phyloP scores from a whole-genome alignment of 495 filamentous ascomycete species.

The Penicillium taxi region DNA sequence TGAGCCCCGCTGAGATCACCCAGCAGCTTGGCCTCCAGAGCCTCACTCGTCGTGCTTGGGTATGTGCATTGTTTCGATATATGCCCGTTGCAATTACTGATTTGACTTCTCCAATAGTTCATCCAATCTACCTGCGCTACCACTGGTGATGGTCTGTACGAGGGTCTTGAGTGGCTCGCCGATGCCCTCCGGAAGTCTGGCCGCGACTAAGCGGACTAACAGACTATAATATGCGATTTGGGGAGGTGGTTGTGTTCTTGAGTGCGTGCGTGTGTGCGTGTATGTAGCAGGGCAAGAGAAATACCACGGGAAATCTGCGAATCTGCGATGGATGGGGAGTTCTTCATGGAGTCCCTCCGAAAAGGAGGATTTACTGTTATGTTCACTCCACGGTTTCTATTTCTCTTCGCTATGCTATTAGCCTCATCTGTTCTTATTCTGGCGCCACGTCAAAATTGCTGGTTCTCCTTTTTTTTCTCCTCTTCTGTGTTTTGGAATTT shows the following conservation, averaged over 20 bases:
- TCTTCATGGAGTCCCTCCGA: conserved; percentile 13
- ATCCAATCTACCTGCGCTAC: conserved; percentile 99
- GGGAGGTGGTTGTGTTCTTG: background rate
- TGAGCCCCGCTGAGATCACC: conserved; percentile 99
- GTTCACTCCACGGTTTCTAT: conserved; percentile 34
- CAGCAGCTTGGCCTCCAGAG: conserved; percentile 99
- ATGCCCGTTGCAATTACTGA: background rate
- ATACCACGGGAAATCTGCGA: conserved; percentile 35
- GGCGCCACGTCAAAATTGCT: conserved; percentile 32
- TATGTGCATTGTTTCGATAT: conserved; percentile 45
- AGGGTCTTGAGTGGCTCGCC: conserved; percentile 99
- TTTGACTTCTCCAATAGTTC: conserved; percentile 52
- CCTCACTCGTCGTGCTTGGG: conserved; percentile 95
- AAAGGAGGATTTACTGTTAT: conserved; percentile 25
- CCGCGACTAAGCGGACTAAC: conserved; percentile 56
- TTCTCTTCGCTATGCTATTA: conserved; percentile 40
- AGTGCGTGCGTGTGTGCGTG: conserved; percentile 5
- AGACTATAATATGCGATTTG: too few relatives aligned
- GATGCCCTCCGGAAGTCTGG: conserved; percentile 88
- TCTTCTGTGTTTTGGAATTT: background rate
- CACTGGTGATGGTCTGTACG: conserved; percentile 98
- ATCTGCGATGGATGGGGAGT: conserved; percentile 37
- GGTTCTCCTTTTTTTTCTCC: conserved; percentile 12
- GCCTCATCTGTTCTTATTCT: conserved; percentile 36
- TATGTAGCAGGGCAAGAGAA: conserved; percentile 32